Conservation (phyloP, 2,329 filamentous ascomycete species). For the Colletotrichum sp. region DNA sequence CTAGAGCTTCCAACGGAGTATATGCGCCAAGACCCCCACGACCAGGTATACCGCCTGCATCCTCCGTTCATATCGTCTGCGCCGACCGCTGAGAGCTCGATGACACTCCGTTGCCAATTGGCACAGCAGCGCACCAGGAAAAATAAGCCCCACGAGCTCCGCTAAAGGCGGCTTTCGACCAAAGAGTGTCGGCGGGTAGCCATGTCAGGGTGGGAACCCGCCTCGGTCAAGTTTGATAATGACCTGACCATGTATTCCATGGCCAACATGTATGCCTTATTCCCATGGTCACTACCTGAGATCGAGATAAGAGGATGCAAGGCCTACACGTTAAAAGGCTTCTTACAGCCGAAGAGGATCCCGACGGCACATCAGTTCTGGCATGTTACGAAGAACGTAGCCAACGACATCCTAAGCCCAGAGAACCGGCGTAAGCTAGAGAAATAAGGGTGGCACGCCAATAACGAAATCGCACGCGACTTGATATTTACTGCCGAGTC, state of each 20-base stretch:
- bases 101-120: neutral
- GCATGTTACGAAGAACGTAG: constrained; percentile 16
- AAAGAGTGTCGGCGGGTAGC: neutral
- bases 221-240: neutral
- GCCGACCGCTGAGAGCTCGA: neutral
- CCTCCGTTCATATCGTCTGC: neutral
- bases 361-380: constrained; percentile 17
- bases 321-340: neutral
- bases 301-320: constrained; percentile 5
- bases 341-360: neutral
- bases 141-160: constrained; percentile 1
- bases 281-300: neutral
- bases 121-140: neutral
- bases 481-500: neutral
- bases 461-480: neutral
- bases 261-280: neutral
- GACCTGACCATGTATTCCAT: constrained; percentile 3
- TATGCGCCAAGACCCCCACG: neutral
- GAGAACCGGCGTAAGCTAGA: neutral
- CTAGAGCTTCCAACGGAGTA: neutral
- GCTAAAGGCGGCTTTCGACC: neutral
- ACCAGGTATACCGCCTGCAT: neutral
- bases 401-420: neutral
- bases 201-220: neutral
- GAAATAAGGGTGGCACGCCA: neutral